Conservation (phyloP, 108 stramenopile genomes). For the Stephanodiscus minutulus region DNA sequence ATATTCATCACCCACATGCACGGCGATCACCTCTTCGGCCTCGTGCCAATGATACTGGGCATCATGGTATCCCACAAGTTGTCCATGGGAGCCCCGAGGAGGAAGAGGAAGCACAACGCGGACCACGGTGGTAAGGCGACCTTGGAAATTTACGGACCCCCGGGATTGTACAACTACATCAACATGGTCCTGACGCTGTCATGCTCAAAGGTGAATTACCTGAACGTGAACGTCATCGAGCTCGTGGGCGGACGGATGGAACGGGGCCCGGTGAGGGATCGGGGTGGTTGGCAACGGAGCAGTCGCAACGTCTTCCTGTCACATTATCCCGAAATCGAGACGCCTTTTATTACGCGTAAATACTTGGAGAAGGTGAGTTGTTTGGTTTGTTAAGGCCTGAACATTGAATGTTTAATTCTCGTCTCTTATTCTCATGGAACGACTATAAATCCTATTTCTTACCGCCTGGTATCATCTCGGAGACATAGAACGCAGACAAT, state of each 20-base stretch:
- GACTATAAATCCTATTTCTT: not conserved
- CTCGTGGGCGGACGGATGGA: slow-evolving; percentile 66
- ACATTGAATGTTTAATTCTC: not conserved
- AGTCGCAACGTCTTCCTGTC: slow-evolving; percentile 54
- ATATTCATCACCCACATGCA: slow-evolving; percentile 94
- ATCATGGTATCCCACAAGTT: slow-evolving; percentile 33
- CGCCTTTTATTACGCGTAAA: slow-evolving; percentile 17
- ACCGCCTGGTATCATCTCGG: not conserved
- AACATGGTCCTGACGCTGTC: slow-evolving; percentile 57
- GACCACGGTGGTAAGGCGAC: slow-evolving; percentile 5
- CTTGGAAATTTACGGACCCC: slow-evolving; percentile 80
- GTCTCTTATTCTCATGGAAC: not conserved
- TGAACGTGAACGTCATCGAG: slow-evolving; percentile 69
- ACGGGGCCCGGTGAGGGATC: slow-evolving; percentile 16
- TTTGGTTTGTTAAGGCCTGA: not conserved
- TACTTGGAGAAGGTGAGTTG: slow-evolving; percentile 39
- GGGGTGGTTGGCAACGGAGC: slow-evolving; percentile 32
- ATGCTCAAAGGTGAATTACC: slow-evolving; percentile 51
- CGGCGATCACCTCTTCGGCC: slow-evolving; percentile 92
- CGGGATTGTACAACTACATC: slow-evolving; percentile 82
- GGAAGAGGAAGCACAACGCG: slow-evolving; percentile 12
- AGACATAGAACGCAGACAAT: slow-evolving; percentile 49
- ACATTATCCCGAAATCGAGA: slow-evolving; percentile 66
- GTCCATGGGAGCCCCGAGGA: slow-evolving; percentile 9
- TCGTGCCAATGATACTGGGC: slow-evolving; percentile 78